Base-by-base conservation (phyloP, 176 grass and related monocot genomes). In the Oryza glaberrima region DNA sequence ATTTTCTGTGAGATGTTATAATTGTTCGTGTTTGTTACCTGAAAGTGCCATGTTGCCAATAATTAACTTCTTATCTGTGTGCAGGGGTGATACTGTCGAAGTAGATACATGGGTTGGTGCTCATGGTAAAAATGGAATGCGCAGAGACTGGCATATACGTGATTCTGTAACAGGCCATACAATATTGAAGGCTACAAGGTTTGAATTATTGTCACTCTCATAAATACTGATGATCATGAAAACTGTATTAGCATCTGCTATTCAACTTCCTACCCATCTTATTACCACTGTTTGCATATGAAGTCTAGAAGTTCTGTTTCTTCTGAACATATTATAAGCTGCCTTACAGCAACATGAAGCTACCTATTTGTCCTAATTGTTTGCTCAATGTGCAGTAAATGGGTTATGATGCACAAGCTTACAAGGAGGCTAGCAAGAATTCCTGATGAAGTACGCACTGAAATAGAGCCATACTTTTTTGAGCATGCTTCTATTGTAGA, bases 371-470 rank as follows among this genome's bases (percentile, higher is more conserved):
- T 93, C 78, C 84, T 58, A 73, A 83, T 61, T 85, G 63, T 22
- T 4, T 40, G 44, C 49, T 72, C 19, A 52, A 73, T 74, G 13
- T 86, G 70, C 88, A 99, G 94, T 80, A 82, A 96, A 84, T 99
- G 97, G 97, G 97, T 99, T 68, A 94, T 96, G 91, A 99, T 99
- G 94, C 92, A 99, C 80, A 99, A 96, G 67, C 45, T 94, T 52
- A 99, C 94, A 36, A 90, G 97, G 69, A 94, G 76, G 46, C 94
- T 99, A 72, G 83, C 97, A 5, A 99, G 93, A 92, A 94, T 99
- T 77, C 94, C 94, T 8, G 91, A 92, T 79, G 97, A 99, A 90
- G 97, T 96, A 34, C 87, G 94, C 66, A 73, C 86, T 40, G 94
- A 99, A 87, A 94, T 99, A 86, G 90, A 79, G 69, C 90, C 97